Evolutionary conservation across 2,329 filamentous ascomycete species (phyloP).

Genomic region (Claviceps monticola): DNA sequence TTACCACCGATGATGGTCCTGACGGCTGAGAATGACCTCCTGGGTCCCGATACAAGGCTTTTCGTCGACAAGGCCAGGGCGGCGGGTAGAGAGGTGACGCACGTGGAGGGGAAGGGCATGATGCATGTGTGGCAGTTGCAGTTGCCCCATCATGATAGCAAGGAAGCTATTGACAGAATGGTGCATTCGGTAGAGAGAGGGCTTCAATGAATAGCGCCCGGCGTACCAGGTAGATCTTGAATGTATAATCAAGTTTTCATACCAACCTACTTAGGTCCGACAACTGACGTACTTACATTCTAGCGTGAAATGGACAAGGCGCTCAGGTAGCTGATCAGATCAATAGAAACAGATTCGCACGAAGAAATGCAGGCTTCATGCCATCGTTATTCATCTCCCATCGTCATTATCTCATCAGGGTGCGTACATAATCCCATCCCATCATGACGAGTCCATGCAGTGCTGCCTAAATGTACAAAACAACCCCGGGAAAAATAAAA

Average conservation of each 20-base stretch:
- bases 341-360: no score
- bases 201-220: slow-evolving; percentile 3
- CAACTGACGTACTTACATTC: no score
- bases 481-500: no score
- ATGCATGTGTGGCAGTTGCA: slow-evolving; percentile 20
- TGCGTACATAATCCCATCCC: no score
- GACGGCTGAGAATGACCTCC: slow-evolving; percentile 14
- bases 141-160: slow-evolving; percentile 14
- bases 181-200: slow-evolving; percentile 13
- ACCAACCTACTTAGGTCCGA: no score
- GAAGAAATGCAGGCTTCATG: no score
- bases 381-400: no score
- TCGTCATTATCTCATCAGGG: no score
- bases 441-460: no score
- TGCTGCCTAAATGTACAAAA: no score
- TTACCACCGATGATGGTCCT: slow-evolving; percentile 19
- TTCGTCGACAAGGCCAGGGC: slow-evolving; percentile 15
- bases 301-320: no score
- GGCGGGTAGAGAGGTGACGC: slow-evolving; percentile 13
- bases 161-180: slow-evolving; percentile 14
- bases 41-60: slow-evolving; percentile 15
- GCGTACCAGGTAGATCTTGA: neutral
- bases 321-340: no score
- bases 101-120: slow-evolving; percentile 18
- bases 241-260: neutral